These are phyloP conservation scores for Harringtonia aguacate DNA, from an alignment of 2,329 filamentous ascomycete genomes.

Conservation along the genomic window DNA sequence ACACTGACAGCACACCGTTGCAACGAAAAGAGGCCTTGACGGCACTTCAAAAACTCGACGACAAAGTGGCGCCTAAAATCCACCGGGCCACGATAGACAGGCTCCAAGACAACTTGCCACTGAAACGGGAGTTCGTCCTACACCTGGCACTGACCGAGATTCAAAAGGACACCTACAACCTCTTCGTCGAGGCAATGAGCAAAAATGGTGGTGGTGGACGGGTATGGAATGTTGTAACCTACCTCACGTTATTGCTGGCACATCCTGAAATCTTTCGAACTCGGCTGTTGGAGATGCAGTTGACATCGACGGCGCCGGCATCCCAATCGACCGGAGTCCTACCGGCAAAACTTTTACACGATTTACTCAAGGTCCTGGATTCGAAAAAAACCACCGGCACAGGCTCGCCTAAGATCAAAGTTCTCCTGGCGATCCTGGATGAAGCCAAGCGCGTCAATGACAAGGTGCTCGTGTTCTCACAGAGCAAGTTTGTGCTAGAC, in stretches of 20 bases:
- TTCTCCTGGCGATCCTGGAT: slow-evolving; percentile 60
- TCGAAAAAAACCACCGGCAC: slow-evolving; percentile 31
- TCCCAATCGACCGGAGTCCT: slow-evolving; percentile 9
- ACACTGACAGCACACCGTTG: slow-evolving; percentile 43
- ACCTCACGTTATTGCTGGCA: slow-evolving; percentile 36
- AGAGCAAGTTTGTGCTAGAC: slow-evolving; percentile 57
- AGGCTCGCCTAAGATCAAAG: slow-evolving; percentile 54
- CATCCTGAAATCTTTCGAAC: slow-evolving; percentile 38
- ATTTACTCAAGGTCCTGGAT: slow-evolving; percentile 24
- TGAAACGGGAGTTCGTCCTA: slow-evolving; percentile 74
- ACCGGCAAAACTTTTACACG: slow-evolving; percentile 18
- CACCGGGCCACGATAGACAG: slow-evolving; percentile 59
- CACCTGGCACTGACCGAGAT: slow-evolving; percentile 56
- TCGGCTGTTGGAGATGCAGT: slow-evolving; percentile 19
- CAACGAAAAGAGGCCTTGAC: slow-evolving; percentile 52
- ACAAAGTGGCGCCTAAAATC: slow-evolving; percentile 66
- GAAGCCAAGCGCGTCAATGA: slow-evolving; percentile 52
- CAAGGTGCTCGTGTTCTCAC: slow-evolving; percentile 73
- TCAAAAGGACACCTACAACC: slow-evolving; percentile 53
- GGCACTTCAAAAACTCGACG: slow-evolving; percentile 59
- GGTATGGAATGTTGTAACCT: slow-evolving; percentile 27
- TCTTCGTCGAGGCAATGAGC: slow-evolving; percentile 23
- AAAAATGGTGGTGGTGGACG: slow-evolving; percentile 9
- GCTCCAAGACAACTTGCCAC: slow-evolving; percentile 55
- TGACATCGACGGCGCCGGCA: no score